Percentiles rank a stretch among this genome's conserved stretches.
Conservation (phyloP, 2,329 filamentous ascomycete genomes). For the Elsinoe australis region DNA sequence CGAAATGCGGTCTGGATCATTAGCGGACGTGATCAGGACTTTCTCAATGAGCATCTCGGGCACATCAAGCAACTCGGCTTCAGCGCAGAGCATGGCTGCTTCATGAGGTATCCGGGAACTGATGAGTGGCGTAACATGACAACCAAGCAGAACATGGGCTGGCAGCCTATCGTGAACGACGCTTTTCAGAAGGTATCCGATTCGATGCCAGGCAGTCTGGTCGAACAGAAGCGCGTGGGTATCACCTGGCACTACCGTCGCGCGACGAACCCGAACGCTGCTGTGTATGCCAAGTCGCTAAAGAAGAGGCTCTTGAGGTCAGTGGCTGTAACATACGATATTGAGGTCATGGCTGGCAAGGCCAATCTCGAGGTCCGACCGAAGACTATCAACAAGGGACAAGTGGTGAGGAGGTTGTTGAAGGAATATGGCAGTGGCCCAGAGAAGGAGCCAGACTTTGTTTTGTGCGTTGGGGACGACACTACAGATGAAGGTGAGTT, state of each 20-base stretch:
- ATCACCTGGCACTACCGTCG: constrained; percentile 96
- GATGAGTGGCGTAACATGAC: constrained; percentile 83
- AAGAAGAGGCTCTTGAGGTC: constrained; percentile 71
- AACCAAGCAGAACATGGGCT: constrained; percentile 79
- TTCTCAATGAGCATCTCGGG: constrained; percentile 85
- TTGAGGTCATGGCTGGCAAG: constrained; percentile 95
- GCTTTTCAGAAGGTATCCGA: constrained; percentile 86
- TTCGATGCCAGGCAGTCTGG: constrained; percentile 80
- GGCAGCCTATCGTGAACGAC: constrained; percentile 78
- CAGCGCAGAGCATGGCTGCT: constrained; percentile 93
- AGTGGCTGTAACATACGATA: constrained; percentile 72
- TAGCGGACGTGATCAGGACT: constrained; percentile 85
- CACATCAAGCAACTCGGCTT: constrained; percentile 84
- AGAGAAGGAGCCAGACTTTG: constrained; percentile 65
- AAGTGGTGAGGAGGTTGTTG: constrained; percentile 80
- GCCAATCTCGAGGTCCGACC: constrained; percentile 96
- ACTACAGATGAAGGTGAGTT: constrained; percentile 87
- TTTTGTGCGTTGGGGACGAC: constrained; percentile 87
- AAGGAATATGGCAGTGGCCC: constrained; percentile 56
- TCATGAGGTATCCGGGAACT: constrained; percentile 72
- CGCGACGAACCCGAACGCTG: constrained; percentile 76
- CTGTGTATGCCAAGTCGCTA: constrained; percentile 71
- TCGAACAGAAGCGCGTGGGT: constrained; percentile 89
- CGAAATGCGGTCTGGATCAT: constrained; percentile 97
- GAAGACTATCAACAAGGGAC: constrained; percentile 95